A percentile compares a stretch with the other conserved stretches of the same genome.
Evolutionary conservation across 306 rosid species (phyloP).

Genomic region (Lithocarpus polystachyus): DNA sequence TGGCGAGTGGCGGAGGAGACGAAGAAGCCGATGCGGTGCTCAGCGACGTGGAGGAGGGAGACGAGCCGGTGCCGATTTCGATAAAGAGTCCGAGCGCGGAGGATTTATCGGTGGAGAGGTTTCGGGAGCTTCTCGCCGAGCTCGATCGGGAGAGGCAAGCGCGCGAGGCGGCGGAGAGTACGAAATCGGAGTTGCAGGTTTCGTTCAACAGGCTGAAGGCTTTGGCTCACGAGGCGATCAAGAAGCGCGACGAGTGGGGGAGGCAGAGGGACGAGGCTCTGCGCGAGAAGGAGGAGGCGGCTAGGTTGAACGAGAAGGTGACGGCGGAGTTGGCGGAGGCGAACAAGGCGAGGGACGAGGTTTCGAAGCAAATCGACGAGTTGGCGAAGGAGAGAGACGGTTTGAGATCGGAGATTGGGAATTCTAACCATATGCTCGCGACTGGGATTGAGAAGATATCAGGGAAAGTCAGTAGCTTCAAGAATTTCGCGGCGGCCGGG

Average conservation of each 20-base stretch:
- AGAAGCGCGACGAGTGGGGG: constrained; percentile 75
- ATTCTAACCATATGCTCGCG: constrained; percentile 83
- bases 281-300: constrained; percentile 63
- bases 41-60: constrained; percentile 91
- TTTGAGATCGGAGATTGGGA: constrained; percentile 73
- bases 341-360: constrained; percentile 43
- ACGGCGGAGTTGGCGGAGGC: constrained; percentile 47
- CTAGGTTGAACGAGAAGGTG: constrained; percentile 40
- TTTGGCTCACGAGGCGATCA: constrained; percentile 78
- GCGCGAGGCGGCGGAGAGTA: constrained; percentile 66
- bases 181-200: constrained; percentile 62
- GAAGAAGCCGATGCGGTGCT: constrained; percentile 77
- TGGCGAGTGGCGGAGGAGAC: constrained; percentile 61
- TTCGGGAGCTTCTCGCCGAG: constrained; percentile 65
- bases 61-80: constrained; percentile 49
- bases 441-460: constrained; percentile 93
- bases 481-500: constrained; percentile 48
- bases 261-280: constrained; percentile 80
- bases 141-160: constrained; percentile 87
- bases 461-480: constrained; percentile 62
- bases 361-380: constrained; percentile 54
- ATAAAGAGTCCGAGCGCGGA: constrained; percentile 38
- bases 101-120: constrained; percentile 58
- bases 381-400: constrained; percentile 62
- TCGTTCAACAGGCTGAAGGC: constrained; percentile 71